These are phyloP conservation scores for Cercis canadensis DNA, from an alignment of 306 rosid species.

Conservation along the genomic window DNA sequence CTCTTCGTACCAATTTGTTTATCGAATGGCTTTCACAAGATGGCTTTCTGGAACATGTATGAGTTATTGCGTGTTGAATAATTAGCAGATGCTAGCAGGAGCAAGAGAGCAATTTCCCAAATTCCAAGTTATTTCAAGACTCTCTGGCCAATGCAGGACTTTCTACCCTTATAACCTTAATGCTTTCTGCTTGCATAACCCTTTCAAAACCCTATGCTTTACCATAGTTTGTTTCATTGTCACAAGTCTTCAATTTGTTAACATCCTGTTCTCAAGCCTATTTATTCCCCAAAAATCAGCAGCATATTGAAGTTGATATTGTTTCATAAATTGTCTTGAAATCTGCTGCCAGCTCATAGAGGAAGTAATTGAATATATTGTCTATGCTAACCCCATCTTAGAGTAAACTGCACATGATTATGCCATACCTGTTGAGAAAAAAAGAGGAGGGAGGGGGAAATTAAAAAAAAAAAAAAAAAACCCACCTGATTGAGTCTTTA, in stretches of 20 bases:
- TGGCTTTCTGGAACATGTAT: too few relatives aligned
- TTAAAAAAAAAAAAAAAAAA: too few relatives aligned
- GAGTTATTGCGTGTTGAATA: too few relatives aligned
- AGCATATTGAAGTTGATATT: not conserved
- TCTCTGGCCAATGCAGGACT: too few relatives aligned
- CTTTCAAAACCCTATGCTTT: not conserved
- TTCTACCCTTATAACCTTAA: not conserved
- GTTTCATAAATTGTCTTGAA: not conserved
- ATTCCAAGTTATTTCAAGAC: too few relatives aligned
- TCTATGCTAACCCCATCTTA: not conserved
- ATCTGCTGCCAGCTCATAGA: too few relatives aligned
- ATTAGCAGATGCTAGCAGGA: too few relatives aligned
- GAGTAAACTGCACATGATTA: constrained; percentile 12
- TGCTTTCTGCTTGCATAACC: constrained; percentile 1
- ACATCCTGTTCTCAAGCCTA: constrained; percentile 10
- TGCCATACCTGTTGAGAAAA: not conserved
- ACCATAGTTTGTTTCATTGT: constrained; percentile 5
- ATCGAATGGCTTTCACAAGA: not conserved
- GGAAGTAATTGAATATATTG: too few relatives aligned
- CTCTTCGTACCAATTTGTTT: not conserved
- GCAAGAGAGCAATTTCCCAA: too few relatives aligned
- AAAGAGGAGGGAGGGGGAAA: not conserved
- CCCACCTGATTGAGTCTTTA: constrained; percentile 26
- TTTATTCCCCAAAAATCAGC: constrained; percentile 9
- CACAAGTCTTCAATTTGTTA: constrained; percentile 9